Base-by-base conservation (phyloP, 2,329 filamentous ascomycete genomes). In the Xylariales sp. region DNA sequence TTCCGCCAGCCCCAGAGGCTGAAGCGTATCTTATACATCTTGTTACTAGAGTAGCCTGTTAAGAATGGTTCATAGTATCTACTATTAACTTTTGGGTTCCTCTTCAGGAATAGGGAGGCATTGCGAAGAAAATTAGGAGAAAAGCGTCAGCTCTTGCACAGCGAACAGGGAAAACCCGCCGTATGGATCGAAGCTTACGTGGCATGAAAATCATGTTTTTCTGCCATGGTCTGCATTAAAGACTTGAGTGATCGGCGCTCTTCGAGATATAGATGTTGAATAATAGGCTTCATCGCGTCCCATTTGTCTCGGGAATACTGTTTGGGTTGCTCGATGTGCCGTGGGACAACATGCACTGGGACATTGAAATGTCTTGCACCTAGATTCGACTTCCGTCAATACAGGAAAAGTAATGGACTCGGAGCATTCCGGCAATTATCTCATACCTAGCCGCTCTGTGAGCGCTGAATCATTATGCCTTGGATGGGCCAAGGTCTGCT, bases 21-120 rank as follows among this genome's bases (percentile, higher is more conserved):
- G 41, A 65, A 65, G 39, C 63, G 63, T 14, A 30, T 56, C 18
- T 65, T 65, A 23, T 60, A 65, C 63, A 65, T 65, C 41, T 55
- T 65, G 28, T 45, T 49, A 23, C 63, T 65, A 46, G 3, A 54
- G 16, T 6, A 28, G 18, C 36, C 12, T 3, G 48, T 57, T 18
- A 41, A 58, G 5, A 48, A 56, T 39, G n/a, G 36, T 14, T 30
- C 48, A 14, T 43, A 8, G 48, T 49, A 6, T 28, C 48, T 30
- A 50, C 23, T 30, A 39, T 10, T 18, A 18, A 16, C 9, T 10
- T 39, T 10, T 41, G 3, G 3, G 9, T 32, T 48, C 3, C 10
- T 28, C 23, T 12, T 30, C 8, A 14, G 48, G 48, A 50, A 10
- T 10, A 3, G 43, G n/a, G 32, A 34, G 5, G 8, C 8, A 34